Percentiles rank a stretch among this genome's conserved stretches.
phyloP scores from a whole-genome alignment of 2,329 filamentous ascomycete genomes.

The Diaporthe batatas region DNA sequence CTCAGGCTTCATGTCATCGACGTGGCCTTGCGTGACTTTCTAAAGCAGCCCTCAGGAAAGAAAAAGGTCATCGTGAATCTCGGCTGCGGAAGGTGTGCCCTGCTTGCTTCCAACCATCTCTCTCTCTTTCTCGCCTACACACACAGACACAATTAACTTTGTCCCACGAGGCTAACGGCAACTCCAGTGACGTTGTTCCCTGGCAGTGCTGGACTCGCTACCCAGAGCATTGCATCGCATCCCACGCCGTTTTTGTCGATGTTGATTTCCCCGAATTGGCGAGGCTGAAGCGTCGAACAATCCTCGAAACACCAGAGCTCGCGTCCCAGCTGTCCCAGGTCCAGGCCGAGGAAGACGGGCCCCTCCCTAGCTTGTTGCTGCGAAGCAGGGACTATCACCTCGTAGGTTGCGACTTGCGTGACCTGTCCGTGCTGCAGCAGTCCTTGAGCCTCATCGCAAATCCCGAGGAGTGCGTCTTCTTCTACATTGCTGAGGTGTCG shows the following conservation, averaged over 20 bases:
- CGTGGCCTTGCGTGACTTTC: constrained; percentile 78
- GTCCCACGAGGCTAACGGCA: background rate
- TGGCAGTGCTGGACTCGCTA: constrained; percentile 84
- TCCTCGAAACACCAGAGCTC: constrained; percentile 74
- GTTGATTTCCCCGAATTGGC: constrained; percentile 89
- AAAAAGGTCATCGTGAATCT: constrained; percentile 86
- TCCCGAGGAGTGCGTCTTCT: constrained; percentile 70
- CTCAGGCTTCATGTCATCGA: constrained; percentile 87
- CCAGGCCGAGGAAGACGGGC: constrained; percentile 55
- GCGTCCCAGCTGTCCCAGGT: constrained; percentile 63
- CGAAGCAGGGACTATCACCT: constrained; percentile 80
- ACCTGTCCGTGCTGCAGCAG: constrained; percentile 71
- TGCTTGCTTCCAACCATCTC: background rate
- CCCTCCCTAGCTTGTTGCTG: constrained; percentile 62
- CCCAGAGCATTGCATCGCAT: constrained; percentile 62
- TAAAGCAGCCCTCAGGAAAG: constrained; percentile 63
- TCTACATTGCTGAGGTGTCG: constrained; percentile 92
- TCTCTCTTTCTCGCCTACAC: no score
- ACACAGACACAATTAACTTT: background rate
- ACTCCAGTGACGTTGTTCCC: constrained; percentile 81
- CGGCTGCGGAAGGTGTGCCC: constrained; percentile 87
- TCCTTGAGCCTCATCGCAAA: constrained; percentile 71
- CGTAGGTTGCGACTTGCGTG: constrained; percentile 83
- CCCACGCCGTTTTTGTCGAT: constrained; percentile 78
- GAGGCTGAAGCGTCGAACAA: constrained; percentile 76